Conservation (phyloP, 176 grass and related monocot species). For the Themeda triandra region DNA sequence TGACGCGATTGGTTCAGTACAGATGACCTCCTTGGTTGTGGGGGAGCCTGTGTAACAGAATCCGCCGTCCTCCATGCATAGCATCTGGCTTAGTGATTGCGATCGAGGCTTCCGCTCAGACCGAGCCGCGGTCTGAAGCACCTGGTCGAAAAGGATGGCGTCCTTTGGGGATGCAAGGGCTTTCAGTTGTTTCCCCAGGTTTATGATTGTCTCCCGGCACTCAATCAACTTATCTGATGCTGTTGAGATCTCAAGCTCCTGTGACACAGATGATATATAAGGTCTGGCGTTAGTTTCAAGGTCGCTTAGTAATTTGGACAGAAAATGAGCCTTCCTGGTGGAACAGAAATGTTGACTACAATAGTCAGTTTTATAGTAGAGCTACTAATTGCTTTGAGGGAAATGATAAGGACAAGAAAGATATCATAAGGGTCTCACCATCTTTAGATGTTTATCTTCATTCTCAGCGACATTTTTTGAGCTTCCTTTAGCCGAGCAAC, state of each 20-base stretch:
- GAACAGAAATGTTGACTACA: neutral
- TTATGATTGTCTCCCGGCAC: constrained; percentile 86
- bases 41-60: constrained; percentile 27
- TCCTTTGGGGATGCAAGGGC: constrained; percentile 70
- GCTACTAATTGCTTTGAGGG: neutral
- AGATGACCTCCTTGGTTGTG: constrained; percentile 54
- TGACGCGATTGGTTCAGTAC: constrained; percentile 16
- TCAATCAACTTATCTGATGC: constrained; percentile 79
- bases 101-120: constrained; percentile 24
- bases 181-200: constrained; percentile 84
- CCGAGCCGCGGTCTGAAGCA: constrained; percentile 20
- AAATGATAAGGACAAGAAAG: neutral
- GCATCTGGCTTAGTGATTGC: constrained; percentile 47
- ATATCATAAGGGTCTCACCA: constrained; percentile 47
- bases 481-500: constrained; percentile 30
- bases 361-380: neutral
- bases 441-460: constrained; percentile 51
- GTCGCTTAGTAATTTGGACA: neutral
- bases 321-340: neutral
- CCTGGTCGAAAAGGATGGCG: constrained; percentile 42
- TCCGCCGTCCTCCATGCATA: constrained; percentile 35
- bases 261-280: neutral
- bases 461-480: constrained; percentile 29
- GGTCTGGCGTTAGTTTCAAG: too few species aligned
- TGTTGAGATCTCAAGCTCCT: constrained; percentile 58